Evolutionary conservation across 2,329 filamentous ascomycete species (phyloP).

Genomic region (Sporothrix curviconia): DNA sequence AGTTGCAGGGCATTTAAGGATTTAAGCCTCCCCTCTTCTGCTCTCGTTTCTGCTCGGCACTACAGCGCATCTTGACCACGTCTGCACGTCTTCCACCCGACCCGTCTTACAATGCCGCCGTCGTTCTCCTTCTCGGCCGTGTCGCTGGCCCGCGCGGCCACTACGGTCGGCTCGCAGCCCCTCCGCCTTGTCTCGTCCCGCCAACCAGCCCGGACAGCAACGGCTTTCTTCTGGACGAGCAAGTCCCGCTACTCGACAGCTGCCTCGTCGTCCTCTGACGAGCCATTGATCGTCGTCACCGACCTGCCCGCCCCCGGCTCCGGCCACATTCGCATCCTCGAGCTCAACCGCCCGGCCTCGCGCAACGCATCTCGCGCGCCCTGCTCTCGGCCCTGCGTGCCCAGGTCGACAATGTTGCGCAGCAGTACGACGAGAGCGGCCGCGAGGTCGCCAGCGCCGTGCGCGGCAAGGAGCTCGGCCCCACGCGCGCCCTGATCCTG

Average conservation of each 20-base stretch:
- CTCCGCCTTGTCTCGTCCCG: constrained; percentile 43
- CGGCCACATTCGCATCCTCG: constrained; percentile 80
- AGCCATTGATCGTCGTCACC: constrained; percentile 60
- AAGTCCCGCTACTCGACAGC: constrained; percentile 21
- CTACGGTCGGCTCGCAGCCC: constrained; percentile 62
- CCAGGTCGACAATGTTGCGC: constrained; percentile 66
- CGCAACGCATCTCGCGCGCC: constrained; percentile 82
- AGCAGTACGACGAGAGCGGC: constrained; percentile 50
- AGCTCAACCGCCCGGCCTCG: constrained; percentile 75
- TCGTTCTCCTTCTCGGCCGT: background rate
- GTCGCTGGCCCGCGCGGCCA: constrained; percentile 31
- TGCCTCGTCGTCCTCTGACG: constrained; percentile 24
- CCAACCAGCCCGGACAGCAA: constrained; percentile 27
- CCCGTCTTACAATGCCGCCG: background rate
- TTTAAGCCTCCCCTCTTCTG: background rate
- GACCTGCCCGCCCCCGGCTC: constrained; percentile 70
- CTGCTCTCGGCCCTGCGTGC: constrained; percentile 65
- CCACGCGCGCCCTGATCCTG: constrained; percentile 74
- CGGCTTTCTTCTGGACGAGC: background rate
- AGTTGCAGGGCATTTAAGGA: background rate
- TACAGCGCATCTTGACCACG: background rate
- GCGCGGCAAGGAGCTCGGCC: constrained; percentile 28
- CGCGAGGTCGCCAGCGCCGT: constrained; percentile 44
- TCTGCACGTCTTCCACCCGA: background rate
- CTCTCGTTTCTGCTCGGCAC: background rate